These are phyloP conservation scores for Dactylonectria estremocensis DNA, from an alignment of 2,329 filamentous ascomycete species.

Conservation along the genomic window DNA sequence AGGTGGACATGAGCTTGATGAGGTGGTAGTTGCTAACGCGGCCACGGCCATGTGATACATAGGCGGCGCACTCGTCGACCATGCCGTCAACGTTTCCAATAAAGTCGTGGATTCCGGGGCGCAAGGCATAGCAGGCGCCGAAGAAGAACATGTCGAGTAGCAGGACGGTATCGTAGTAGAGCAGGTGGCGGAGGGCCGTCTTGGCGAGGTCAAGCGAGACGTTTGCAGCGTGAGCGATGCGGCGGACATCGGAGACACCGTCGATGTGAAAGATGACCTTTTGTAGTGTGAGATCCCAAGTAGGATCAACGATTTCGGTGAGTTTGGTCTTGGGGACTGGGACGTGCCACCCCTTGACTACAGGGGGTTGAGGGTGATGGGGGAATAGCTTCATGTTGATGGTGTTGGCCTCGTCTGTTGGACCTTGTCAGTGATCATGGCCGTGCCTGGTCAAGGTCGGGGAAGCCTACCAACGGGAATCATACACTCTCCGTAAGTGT, in stretches of 20 bases:
- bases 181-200: constrained; percentile 87
- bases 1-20: constrained; percentile 87
- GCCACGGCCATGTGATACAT: constrained; percentile 74
- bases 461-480: constrained; percentile 85
- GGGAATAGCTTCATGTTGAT: constrained; percentile 98
- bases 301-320: constrained; percentile 74
- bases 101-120: constrained; percentile 83
- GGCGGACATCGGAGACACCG: constrained; percentile 89
- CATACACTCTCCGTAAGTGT: constrained; percentile 99
- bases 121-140: constrained; percentile 88
- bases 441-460: neutral
- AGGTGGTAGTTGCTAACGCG: constrained; percentile 74
- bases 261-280: constrained; percentile 90
- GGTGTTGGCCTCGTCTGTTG: constrained; percentile 88
- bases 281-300: constrained; percentile 83
- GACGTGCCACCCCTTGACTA: constrained; percentile 90
- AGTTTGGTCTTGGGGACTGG: constrained; percentile 82
- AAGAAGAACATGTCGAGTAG: constrained; percentile 98
- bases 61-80: constrained; percentile 89
- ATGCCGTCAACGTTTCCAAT: constrained; percentile 80
- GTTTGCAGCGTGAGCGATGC: constrained; percentile 88
- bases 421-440: constrained; percentile 21
- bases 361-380: constrained; percentile 81
- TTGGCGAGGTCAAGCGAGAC: constrained; percentile 90
- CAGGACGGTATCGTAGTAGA: constrained; percentile 93